phyloP scores from a whole-genome alignment of 768 basidiomycete genomes.

The Kwoniella sp. region DNA sequence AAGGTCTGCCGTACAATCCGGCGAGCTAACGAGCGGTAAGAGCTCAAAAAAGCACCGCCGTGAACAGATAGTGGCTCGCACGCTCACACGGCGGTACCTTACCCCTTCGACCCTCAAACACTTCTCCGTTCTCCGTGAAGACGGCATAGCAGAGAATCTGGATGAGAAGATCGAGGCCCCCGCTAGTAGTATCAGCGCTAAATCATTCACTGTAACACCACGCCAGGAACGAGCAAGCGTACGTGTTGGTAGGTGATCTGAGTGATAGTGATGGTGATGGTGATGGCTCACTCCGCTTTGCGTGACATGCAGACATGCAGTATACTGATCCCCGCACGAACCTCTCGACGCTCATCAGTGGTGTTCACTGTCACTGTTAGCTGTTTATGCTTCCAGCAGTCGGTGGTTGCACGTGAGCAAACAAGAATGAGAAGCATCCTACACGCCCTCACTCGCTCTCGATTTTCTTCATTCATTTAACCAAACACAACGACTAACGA shows the following conservation, averaged over 20 bases:
- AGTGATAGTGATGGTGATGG: neutral
- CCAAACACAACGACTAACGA: neutral
- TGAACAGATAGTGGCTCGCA: too few relatives aligned
- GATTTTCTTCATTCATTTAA: neutral
- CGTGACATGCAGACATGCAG: constrained; percentile 1
- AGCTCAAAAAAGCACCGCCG: too few relatives aligned
- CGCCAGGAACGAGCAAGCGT: neutral
- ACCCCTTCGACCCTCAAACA: neutral
- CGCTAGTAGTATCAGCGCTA: neutral
- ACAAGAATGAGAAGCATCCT: too few relatives aligned
- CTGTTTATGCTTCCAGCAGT: too few relatives aligned
- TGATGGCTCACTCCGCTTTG: neutral
- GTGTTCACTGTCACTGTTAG: too few relatives aligned
- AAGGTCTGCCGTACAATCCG: neutral
- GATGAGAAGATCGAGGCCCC: too few relatives aligned
- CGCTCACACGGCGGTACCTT: neutral
- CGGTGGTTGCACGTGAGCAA: too few relatives aligned
- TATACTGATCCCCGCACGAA: neutral
- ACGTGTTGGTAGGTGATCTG: neutral
- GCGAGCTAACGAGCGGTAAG: neutral
- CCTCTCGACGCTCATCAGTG: neutral
- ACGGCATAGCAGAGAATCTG: too few relatives aligned
- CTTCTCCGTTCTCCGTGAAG: neutral
- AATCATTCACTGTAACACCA: neutral
- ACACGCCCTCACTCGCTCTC: neutral